Evolutionary conservation across 1,139 yeast genomes (phyloP), one percentile per base, ranked within the genome.

Genomic region (Pichia sp.): DNA sequence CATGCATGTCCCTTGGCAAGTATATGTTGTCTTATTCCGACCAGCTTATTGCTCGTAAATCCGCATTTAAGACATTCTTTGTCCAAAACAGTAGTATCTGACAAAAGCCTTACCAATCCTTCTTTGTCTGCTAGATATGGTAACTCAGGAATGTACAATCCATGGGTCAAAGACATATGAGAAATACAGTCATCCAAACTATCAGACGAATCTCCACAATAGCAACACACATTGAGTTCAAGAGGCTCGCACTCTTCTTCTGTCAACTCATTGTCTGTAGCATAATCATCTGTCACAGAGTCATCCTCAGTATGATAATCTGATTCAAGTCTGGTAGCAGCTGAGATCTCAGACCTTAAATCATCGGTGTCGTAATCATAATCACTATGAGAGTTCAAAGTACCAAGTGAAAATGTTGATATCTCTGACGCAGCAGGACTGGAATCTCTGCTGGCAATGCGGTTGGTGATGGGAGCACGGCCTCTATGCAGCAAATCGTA

Each of bases 361-460:
- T 66, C 67, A 52, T 74, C 75, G 8, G 59, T 58, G 19, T 62
- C 64, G 29, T 55, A 54, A 8, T 56, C 62, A 55, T 47, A 50
- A 30, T 54, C 57, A 47, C 58, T 53, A 2, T 53, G 59, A 7
- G 64, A 56, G n/a, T 70, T 71, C 2, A 86, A 77, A 10, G 82
- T 85, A 11, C 88, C 90, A 31, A 86, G 71, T 0, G 93, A 84
- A 62, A 87, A 80, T 41, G 78, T 80, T 1, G 89, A 82, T 0
- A 75, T 73, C 4, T 80, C 75, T 4, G 87, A 80, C 5, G 72
- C 71, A 0, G 80, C 76, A 1, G 87, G 86, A 61, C 88, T 81
- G 16, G 64, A 59, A 3, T 71, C 73, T 65, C 82, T 66, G 15
- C 38, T 46, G 5, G 43, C 26, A 31, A n/a, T 16, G 16, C 53